Base-by-base conservation (phyloP, 768 basidiomycete species). In the Calvatia gigantea region DNA sequence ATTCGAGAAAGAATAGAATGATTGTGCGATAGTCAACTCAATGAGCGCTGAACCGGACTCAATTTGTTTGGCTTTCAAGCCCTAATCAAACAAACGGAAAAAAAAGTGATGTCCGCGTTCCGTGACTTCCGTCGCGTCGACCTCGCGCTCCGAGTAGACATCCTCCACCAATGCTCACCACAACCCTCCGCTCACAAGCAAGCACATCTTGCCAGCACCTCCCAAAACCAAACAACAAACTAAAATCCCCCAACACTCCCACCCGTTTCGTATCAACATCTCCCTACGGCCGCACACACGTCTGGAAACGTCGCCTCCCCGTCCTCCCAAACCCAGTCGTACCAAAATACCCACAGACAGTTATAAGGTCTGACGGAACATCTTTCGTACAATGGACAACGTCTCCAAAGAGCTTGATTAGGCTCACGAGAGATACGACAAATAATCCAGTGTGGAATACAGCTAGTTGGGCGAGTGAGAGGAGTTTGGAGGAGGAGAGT, bases 391-490 rank as follows among this genome's bases (percentile, higher is more conserved):
- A 94, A 62, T 89, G 87, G 81, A 91, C 89, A 11, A 95, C 94
- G 1, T 92, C 93, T 0, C 94, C 94, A 0, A 85, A 85, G 5
- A 86, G 87, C 3, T 69, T 82, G 33, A 80, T 92, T 43, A 82
- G 85, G 33, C 76, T 95, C 44, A 90, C 93, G 17, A 84, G 93
- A 38, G 94, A 96, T 64, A 86, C 90, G 47, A 91, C 89, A 14
- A 97, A 94, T 67, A 86, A 94, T 63, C 90, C 94, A 1, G 70
- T 92, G 5, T 97, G 89, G 88, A 89, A 91, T 64, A 82, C 87
- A 2, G 80, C 82, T 2, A 72, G 77, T 57, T 56, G 54, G 54
- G 73, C 78, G 23, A 75, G 74, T 56, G 83, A 79, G 38, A 68
- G 73, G 28, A 74, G 75, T 1, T 67, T 85, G 44, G 85, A 85